Base-by-base conservation (phyloP, 306 rosid species). In the Notholithocarpus densiflorus region DNA sequence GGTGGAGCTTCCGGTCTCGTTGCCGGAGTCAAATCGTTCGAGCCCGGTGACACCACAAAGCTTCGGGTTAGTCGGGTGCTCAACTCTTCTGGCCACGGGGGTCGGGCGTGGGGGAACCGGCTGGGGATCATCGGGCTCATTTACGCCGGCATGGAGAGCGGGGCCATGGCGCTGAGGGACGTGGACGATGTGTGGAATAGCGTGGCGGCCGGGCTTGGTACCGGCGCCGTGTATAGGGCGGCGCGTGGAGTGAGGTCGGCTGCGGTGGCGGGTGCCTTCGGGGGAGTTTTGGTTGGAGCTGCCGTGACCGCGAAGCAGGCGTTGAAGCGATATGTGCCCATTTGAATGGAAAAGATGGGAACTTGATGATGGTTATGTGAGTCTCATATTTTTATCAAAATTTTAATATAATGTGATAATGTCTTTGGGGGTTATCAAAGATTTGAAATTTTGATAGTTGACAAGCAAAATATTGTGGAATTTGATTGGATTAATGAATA, bases 201-300 rank as follows among this genome's bases (percentile, higher is more conserved):
- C 79, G 90, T 92, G 4, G 97, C 87, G 4, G 97, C 98, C 0
- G 98, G 98, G 75, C 94, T 95, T 0, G 92, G 93, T 1, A 91
- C 99, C 0, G 99, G 98, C 0, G 97, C 90, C 3, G 66, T 95
- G 82, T 95, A 89, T 74, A 87, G 99, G 1, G 98, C 97, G 3
- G 94, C 97, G 73, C 90, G 97, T 83, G 98, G 98, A 9, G 97
- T 95, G 69, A 84, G 98, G 87, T 95, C 98, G 12, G 88, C 90
- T 12, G 90, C 98, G 3, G 98, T 95, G 52, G 98, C 97, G 0
- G 98, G 98, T 1, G 98, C 96, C 0, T 75, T 94, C 2, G 97
- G 98, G 2, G 98, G 97, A 5, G 90, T 72, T 21, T 37, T 89
- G 19, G 97, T 85, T 0, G 99, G 99, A 6, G 79, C 79, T 3